A percentile compares a stretch with the other conserved stretches of the same genome.
phyloP scores from a whole-genome alignment of 208 protist species.

The Giardia muris region DNA sequence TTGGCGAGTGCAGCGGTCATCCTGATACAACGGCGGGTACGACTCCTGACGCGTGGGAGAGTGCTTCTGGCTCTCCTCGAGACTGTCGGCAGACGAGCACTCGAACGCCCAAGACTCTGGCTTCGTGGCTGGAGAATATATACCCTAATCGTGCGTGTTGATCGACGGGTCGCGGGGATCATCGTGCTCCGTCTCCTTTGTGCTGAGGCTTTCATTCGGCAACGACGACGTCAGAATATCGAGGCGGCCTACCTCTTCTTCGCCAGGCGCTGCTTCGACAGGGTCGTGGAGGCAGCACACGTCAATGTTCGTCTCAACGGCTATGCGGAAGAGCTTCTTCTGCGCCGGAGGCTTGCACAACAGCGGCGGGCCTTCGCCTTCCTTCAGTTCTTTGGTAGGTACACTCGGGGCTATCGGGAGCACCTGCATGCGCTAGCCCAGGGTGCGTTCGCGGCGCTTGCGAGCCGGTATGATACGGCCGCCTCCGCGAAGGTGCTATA shows the following conservation, averaged over 20 bases:
- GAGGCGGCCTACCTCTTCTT: not conserved
- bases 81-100: not conserved
- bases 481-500: too few relatives aligned
- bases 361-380: too few relatives aligned
- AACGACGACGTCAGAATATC: not conserved
- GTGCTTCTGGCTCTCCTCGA: not conserved
- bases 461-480: too few relatives aligned
- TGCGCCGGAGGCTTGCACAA: too few relatives aligned
- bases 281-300: not conserved
- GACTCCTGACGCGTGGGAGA: not conserved
- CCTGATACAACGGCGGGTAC: not conserved
- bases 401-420: too few relatives aligned
- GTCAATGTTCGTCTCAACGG: not conserved
- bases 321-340: too few relatives aligned
- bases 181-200: not conserved
- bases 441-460: too few relatives aligned
- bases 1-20: not conserved
- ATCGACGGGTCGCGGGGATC: not conserved
- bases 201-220: not conserved
- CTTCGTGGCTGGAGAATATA: not conserved
- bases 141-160: not conserved
- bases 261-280: not conserved
- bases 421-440: too few relatives aligned
- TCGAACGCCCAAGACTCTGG: not conserved
- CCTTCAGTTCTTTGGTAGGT: too few relatives aligned